These are phyloP conservation scores for Alternaria arborescens DNA, from an alignment of 2,329 filamentous ascomycete species.

Conservation along the genomic window DNA sequence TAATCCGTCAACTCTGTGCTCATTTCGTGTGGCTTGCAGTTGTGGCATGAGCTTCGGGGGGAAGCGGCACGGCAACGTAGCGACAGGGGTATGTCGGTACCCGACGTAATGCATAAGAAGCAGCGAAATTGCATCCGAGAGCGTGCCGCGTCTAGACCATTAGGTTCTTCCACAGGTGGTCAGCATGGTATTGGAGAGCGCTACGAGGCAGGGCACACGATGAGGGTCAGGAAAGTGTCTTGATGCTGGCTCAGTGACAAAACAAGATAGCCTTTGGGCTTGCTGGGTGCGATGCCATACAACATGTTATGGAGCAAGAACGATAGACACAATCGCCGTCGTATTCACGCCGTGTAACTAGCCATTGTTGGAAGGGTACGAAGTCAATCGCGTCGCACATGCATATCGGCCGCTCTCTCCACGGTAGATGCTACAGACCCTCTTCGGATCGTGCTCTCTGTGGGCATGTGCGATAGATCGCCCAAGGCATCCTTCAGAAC, in stretches of 20 bases:
- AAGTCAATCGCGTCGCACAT: neutral
- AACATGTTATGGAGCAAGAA: neutral
- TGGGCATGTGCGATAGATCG: neutral
- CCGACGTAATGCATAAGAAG: neutral
- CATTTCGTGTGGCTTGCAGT: slow-evolving; percentile 4
- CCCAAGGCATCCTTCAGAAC: neutral
- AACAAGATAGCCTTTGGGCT: neutral
- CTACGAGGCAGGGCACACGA: neutral
- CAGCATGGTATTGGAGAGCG: neutral
- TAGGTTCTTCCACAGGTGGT: neutral
- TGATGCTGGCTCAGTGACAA: neutral
- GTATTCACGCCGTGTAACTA: neutral
- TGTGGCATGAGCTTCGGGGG: slow-evolving; percentile 3
- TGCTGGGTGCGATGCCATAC: neutral
- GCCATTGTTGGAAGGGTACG: neutral
- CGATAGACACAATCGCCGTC: neutral
- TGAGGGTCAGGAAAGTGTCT: neutral
- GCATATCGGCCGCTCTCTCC: neutral
- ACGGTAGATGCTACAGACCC: neutral
- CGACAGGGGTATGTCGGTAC: slow-evolving; percentile 1
- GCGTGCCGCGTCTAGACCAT: neutral
- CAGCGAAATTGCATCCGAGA: slow-evolving; percentile 1
- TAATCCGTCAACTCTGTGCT: neutral
- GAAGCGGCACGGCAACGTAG: slow-evolving; percentile 1
- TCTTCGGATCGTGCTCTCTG: neutral